Conservation (phyloP, 371 early-diverging fungal species). For the Mucor sp. region DNA sequence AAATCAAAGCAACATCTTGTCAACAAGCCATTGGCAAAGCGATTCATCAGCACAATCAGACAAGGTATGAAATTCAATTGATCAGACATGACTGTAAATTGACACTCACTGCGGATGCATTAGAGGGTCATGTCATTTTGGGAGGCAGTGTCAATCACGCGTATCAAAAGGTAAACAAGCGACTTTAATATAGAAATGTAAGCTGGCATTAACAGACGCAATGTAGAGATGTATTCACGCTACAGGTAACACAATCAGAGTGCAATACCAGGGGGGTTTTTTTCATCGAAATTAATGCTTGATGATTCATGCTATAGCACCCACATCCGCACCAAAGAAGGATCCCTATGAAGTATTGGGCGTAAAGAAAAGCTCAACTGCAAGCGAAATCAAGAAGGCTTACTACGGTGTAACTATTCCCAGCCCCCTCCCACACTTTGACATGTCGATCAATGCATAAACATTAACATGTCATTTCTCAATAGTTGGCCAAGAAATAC, state of each 20-base stretch:
- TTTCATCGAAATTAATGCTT: background rate
- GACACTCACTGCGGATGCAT: background rate
- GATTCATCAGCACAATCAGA: constrained; percentile 10
- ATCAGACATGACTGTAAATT: background rate
- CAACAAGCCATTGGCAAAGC: constrained; percentile 12
- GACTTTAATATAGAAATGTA: background rate
- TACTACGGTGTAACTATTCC: constrained; percentile 74
- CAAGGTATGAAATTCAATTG: constrained; percentile 5
- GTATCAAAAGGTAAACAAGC: constrained; percentile 10
- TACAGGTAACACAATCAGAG: constrained; percentile 21
- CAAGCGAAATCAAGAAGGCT: constrained; percentile 90
- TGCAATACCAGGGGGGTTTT: background rate
- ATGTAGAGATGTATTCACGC: constrained; percentile 27
- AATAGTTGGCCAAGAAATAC: constrained; percentile 87
- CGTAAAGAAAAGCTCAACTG: constrained; percentile 73
- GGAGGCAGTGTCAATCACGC: constrained; percentile 5
- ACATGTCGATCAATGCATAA: background rate
- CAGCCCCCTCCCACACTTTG: background rate
- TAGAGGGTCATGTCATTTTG: constrained; percentile 6
- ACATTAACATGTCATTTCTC: background rate
- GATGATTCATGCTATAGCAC: background rate
- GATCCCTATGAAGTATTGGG: constrained; percentile 88
- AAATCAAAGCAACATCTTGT: background rate
- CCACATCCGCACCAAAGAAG: constrained; percentile 38
- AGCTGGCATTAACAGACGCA: background rate